Base-by-base conservation (phyloP, 768 basidiomycete genomes). In the Cantharellus cinnabarinus region DNA sequence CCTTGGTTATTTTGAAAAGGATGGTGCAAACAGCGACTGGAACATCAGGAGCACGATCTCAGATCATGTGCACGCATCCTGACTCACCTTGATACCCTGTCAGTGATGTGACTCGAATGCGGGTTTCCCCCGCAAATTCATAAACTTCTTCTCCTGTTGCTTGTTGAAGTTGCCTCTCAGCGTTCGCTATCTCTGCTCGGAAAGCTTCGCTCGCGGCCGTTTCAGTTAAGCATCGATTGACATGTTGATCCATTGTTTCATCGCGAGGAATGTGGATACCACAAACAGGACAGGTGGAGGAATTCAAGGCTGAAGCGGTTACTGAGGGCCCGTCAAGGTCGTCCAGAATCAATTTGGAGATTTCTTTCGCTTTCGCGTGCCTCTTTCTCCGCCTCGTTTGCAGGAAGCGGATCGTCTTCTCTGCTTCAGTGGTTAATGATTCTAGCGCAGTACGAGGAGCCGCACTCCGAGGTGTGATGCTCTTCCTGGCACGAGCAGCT, bases 241-340 rank as follows among this genome's bases (percentile, higher is more conserved):
- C 77, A 69, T 89, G 87, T 14, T 84, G 85, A 64, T 85, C 79
- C 2, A 85, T 65, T 4, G 86, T 80, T 61, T 86, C 86, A 50
- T 75, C 72, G 64, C 86, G 85, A 0, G 85, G 86, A 52, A 69
- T 70, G 14, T 68, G 68, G 44, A 70, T 69, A 51, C 74, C 68
- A 66, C 86, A 89, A 34, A 89, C 78, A 0, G 86, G 87, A 64
- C 86, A 89, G n/a, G 73, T 65, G 14, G 76, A 73, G 55, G 62
- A 5, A 54, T 60, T 41, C 65, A 60, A 14, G 63, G 62, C 44
- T 10, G 14, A 14, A 7, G 14, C 7, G 10, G 7, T 37, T 61
- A 66, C 42, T 63, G 63, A 44, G 62, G 62, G 59, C 63, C 61
- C 57, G 62, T 53, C 39, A 64, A 56, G 64, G 29, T 70, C 70